These are phyloP conservation scores for Kregervanrija delftensis DNA, from an alignment of 805 yeast genomes.

Conservation along the genomic window DNA sequence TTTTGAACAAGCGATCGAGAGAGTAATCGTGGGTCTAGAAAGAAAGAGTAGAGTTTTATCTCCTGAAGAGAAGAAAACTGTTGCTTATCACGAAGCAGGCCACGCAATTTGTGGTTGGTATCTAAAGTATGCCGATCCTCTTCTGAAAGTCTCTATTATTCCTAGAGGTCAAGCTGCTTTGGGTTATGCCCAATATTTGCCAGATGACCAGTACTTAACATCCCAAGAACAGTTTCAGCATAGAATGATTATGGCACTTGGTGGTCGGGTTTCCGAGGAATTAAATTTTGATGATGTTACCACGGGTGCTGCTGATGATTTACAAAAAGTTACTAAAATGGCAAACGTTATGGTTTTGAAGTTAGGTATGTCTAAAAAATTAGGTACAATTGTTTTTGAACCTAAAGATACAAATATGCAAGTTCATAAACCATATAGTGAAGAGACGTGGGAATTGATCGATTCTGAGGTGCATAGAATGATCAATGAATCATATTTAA, in stretches of 20 bases:
- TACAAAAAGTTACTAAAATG: slow-evolving; percentile 90
- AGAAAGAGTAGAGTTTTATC: slow-evolving; percentile 79
- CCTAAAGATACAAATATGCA: slow-evolving; percentile 50
- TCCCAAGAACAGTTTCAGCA: slow-evolving; percentile 68
- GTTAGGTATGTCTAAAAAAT: slow-evolving; percentile 82
- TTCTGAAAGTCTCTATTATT: slow-evolving; percentile 89
- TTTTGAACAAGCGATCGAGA: slow-evolving; percentile 94
- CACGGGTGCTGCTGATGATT: slow-evolving; percentile 94
- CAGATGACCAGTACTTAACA: slow-evolving; percentile 81
- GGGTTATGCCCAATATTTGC: slow-evolving; percentile 96
- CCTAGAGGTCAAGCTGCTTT: slow-evolving; percentile 97
- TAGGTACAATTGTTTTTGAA: slow-evolving; percentile 81
- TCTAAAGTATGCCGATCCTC: slow-evolving; percentile 83
- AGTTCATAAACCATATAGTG: slow-evolving; percentile 73
- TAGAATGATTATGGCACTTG: slow-evolving; percentile 94
- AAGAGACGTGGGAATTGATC: slow-evolving; percentile 71
- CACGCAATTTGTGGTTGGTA: slow-evolving; percentile 99
- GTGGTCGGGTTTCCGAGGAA: slow-evolving; percentile 96
- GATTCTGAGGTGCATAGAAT: slow-evolving; percentile 80
- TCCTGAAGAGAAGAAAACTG: slow-evolving; percentile 80
- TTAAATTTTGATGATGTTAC: slow-evolving; percentile 87
- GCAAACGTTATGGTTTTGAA: slow-evolving; percentile 90
- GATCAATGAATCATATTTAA: slow-evolving; percentile 65
- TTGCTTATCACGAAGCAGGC: slow-evolving; percentile 98
- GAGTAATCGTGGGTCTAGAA: slow-evolving; percentile 95